Percentiles rank a stretch among this genome's conserved stretches.
These are phyloP conservation scores for Penicillium arizonense DNA, from an alignment of 495 filamentous ascomycete genomes.

Conservation along the genomic window DNA sequence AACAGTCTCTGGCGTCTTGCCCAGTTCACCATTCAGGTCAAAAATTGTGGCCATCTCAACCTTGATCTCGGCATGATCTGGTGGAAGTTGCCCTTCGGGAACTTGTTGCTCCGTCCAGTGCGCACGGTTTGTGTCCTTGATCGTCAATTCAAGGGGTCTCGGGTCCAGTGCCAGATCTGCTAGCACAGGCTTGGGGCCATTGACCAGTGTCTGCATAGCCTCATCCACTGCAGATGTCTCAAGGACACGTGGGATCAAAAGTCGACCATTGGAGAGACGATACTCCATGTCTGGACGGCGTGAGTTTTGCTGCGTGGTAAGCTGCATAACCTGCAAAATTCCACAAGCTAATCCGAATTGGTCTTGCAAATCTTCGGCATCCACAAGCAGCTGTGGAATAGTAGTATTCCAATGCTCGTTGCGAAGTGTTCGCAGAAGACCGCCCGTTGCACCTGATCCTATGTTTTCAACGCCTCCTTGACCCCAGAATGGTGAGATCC, in stretches of 20 bases:
- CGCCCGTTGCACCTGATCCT: slow-evolving; percentile 15
- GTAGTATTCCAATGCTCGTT: slow-evolving; percentile 19
- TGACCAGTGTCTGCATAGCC: slow-evolving; percentile 17
- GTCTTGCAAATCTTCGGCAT: slow-evolving; percentile 6
- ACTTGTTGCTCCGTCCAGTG: slow-evolving; percentile 15
- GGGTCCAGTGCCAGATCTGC: slow-evolving; percentile 6
- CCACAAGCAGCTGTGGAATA: slow-evolving; percentile 15
- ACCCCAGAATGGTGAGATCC: slow-evolving; percentile 18
- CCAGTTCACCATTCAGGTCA: slow-evolving; percentile 4
- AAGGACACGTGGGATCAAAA: slow-evolving; percentile 21
- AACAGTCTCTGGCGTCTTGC: slow-evolving; percentile 12
- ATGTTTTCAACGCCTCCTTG: slow-evolving; percentile 7
- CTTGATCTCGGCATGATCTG: slow-evolving; percentile 17
- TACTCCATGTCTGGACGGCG: slow-evolving; percentile 19
- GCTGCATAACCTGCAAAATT: slow-evolving; percentile 17
- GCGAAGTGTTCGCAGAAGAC: slow-evolving; percentile 24
- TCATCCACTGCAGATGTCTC: slow-evolving; percentile 17
- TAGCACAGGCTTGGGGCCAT: slow-evolving; percentile 18
- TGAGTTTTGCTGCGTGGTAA: slow-evolving; percentile 12
- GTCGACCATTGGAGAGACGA: slow-evolving; percentile 10
- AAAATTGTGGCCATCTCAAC: slow-evolving; percentile 17
- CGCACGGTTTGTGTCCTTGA: slow-evolving; percentile 7
- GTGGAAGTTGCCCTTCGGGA: not conserved
- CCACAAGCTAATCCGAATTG: slow-evolving; percentile 10
- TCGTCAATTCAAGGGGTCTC: slow-evolving; percentile 12